phyloP scores from a whole-genome alignment of 805 yeast species.

The Suhomyces sp. region DNA sequence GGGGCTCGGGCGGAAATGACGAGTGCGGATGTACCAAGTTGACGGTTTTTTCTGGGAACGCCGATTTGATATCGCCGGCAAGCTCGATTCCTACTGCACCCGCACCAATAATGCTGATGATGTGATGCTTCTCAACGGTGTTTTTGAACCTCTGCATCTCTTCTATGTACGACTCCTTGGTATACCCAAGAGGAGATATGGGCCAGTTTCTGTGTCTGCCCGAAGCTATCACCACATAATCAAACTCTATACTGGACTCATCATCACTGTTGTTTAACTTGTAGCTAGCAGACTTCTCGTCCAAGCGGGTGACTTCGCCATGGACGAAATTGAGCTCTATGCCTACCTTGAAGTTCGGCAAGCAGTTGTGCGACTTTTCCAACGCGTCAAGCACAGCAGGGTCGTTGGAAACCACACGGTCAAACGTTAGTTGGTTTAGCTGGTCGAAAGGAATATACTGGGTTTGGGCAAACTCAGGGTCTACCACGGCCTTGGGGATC shows the following conservation, averaged over 20 bases:
- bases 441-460: constrained; percentile 34
- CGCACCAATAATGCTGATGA: constrained; percentile 43
- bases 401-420: constrained; percentile 25
- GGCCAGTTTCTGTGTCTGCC: constrained; percentile 57
- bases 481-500: constrained; percentile 39
- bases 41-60: constrained; percentile 31
- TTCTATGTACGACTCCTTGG: constrained; percentile 30
- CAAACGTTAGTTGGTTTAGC: constrained; percentile 27
- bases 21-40: constrained; percentile 38
- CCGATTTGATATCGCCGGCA: constrained; percentile 38
- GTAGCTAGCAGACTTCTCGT: constrained; percentile 25
- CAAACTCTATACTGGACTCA: constrained; percentile 29
- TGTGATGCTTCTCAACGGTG: constrained; percentile 31
- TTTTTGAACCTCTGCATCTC: constrained; percentile 41
- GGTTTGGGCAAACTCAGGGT: constrained; percentile 34
- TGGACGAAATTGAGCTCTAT: constrained; percentile 31
- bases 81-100: constrained; percentile 45
- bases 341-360: constrained; percentile 12
- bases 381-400: not conserved
- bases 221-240: constrained; percentile 46
- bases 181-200: constrained; percentile 46
- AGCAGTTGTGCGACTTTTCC: not conserved
- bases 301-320: constrained; percentile 29
- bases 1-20: constrained; percentile 37
- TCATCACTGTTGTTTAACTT: constrained; percentile 11